A percentile compares a stretch with the other conserved stretches of the same genome.
phyloP scores from a whole-genome alignment of 345 rosid genomes.

The Euphorbia tirucalli region DNA sequence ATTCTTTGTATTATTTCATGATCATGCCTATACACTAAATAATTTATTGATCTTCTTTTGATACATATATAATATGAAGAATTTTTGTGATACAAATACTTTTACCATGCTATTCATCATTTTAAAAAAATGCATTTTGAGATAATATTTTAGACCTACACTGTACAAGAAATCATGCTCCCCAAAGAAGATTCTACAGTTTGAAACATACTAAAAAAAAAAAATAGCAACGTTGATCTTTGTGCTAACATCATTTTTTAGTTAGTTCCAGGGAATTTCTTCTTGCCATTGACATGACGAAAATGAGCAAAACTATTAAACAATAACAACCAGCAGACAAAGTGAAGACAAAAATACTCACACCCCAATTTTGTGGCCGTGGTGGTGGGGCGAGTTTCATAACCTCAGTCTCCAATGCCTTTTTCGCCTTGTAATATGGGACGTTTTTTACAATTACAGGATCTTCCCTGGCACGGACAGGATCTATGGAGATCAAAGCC shows the following conservation, averaged over 20 bases:
- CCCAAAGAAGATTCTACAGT: too few species aligned
- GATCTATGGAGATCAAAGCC: conserved; percentile 82
- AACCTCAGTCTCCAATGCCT: conserved; percentile 75
- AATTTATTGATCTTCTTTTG: too few species aligned
- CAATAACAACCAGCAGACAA: background rate
- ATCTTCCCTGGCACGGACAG: conserved; percentile 79
- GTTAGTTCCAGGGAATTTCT: background rate
- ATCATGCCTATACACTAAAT: background rate
- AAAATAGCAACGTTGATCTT: background rate
- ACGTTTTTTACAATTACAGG: conserved; percentile 73
- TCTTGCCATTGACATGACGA: background rate
- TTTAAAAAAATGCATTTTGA: too few species aligned
- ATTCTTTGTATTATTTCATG: background rate
- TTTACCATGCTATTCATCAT: too few species aligned
- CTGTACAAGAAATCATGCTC: background rate
- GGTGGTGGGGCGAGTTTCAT: conserved; percentile 73
- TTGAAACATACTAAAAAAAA: background rate
- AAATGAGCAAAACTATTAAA: conserved; percentile 1
- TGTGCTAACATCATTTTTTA: background rate
- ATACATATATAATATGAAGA: too few species aligned
- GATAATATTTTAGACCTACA: background rate
- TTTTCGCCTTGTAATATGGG: conserved; percentile 82
- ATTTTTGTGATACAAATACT: too few species aligned
- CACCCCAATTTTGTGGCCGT: conserved; percentile 92
- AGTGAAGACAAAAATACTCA: conserved; percentile 36